Evolutionary conservation across 345 rosid genomes (phyloP), one percentile per base, ranked within the genome.

Genomic region (Pistacia atlantica): DNA sequence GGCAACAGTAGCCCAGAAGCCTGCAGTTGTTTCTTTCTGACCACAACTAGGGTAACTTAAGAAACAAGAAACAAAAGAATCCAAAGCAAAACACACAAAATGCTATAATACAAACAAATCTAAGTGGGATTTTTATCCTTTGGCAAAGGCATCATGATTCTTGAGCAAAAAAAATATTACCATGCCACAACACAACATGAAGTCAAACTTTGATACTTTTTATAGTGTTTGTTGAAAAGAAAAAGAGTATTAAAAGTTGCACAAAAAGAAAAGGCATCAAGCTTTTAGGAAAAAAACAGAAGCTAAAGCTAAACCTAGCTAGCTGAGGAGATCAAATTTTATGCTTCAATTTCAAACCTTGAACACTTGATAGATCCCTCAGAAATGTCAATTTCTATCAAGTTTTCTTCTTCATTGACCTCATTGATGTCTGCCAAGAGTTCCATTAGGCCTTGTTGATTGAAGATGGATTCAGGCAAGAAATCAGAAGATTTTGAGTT

Each of bases 311-410:
- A 58, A 22, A 45, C n/a, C 20, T 46, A 65, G 61, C 57, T 70
- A 51, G 12, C 33, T 31, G 33, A 31, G 42, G 57, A 49, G 66
- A 76, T 74, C 54, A 42, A 11, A 52, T 2, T 35, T 74, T 63
- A 79, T 54, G 78, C 79, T 72, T 83, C 78, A 77, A 83, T 77
- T 42, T 78, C 78, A 76, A 74, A 69, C 70, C 67, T 71, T 71
- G 83, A 64, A 51, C 83, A 79, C 80, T 93, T 93, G 79, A 91
- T 93, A 61, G 92, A 93, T 9, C 93, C 92, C 81, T 87, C 73
- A 11, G 90, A 87, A 75, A 93, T 89, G 81, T 93, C 97, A 79
- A 93, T 90, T 84, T 93, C 97, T 77, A 93, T 89, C 73, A 93
- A 79, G 71, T 89, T 89, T 38, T 90, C 95, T 57, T 91, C 97